A percentile compares a stretch with the other conserved stretches of the same genome.
These are phyloP conservation scores for Periconia macrospinosa DNA, from an alignment of 2,329 filamentous ascomycete genomes.

Conservation along the genomic window DNA sequence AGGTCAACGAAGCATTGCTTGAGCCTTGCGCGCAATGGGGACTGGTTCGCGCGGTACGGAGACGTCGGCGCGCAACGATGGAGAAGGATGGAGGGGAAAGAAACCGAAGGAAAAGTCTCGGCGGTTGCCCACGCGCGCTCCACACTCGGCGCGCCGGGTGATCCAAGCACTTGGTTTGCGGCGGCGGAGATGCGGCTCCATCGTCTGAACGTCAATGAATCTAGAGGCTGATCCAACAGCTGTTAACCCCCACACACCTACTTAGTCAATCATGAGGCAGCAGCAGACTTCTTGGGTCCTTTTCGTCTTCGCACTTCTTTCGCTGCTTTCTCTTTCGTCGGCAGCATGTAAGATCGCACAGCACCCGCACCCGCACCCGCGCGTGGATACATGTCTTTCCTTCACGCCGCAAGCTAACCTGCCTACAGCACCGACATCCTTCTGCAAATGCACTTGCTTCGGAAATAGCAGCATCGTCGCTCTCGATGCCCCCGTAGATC, in stretches of 20 bases:
- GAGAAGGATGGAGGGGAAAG: conserved; percentile 26
- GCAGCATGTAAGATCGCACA: conserved; percentile 46
- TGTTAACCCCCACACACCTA: not conserved
- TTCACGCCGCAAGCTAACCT: conserved; percentile 3
- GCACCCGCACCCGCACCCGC: no score
- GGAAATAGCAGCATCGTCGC: conserved; percentile 69
- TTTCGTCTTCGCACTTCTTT: conserved; percentile 29
- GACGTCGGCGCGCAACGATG: conserved; percentile 15
- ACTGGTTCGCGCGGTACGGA: not conserved
- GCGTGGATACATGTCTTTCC: not conserved
- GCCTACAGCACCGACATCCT: conserved; percentile 58
- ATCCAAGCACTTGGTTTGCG: conserved; percentile 12
- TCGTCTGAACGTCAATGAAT: conserved; percentile 5
- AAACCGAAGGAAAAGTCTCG: conserved; percentile 33
- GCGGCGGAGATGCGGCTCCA: conserved; percentile 2
- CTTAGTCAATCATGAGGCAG: conserved; percentile 19
- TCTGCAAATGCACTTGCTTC: conserved; percentile 74
- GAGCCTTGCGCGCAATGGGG: conserved; percentile 3
- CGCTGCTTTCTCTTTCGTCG: conserved; percentile 43
- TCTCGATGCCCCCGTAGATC: conserved; percentile 51
- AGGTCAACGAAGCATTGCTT: conserved; percentile 9
- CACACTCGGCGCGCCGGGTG: conserved; percentile 8
- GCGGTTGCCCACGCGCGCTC: conserved; percentile 15
- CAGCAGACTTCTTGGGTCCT: conserved; percentile 24
- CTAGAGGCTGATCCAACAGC: not conserved